Evolutionary conservation across 139 green algal species (phyloP).

Genomic region (Picochlorum sp.): DNA sequence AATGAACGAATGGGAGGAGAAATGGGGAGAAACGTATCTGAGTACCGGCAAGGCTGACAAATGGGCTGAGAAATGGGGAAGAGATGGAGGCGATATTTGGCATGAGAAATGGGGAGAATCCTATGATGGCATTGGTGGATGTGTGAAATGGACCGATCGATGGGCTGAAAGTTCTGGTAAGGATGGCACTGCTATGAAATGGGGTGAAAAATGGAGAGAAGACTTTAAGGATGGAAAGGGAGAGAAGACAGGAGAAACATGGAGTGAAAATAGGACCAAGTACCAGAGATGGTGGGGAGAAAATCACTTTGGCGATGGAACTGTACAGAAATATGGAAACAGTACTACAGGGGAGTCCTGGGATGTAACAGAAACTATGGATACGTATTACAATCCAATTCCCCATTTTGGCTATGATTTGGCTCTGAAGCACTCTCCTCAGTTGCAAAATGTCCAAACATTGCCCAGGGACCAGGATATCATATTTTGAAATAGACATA

Average conservation of each 20-base stretch:
- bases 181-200: constrained; percentile 45
- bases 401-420: constrained; percentile 64
- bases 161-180: constrained; percentile 60
- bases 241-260: constrained; percentile 52
- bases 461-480: too few species aligned
- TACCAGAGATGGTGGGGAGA: constrained; percentile 76
- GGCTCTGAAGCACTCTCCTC: constrained; percentile 36
- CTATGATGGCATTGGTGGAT: constrained; percentile 52
- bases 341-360: constrained; percentile 62
- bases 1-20: constrained; percentile 73
- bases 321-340: constrained; percentile 59
- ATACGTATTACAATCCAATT: constrained; percentile 86
- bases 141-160: constrained; percentile 71
- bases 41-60: constrained; percentile 52
- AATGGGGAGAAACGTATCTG: constrained; percentile 71
- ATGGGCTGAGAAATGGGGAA: constrained; percentile 78
- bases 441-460: background rate
- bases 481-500: too few species aligned
- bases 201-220: constrained; percentile 86
- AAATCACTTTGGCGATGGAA: constrained; percentile 56
- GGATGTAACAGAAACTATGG: constrained; percentile 60
- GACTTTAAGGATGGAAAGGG: constrained; percentile 57
- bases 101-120: constrained; percentile 82
- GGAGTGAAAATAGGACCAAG: constrained; percentile 26
- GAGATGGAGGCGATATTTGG: constrained; percentile 58